phyloP scores from a whole-genome alignment of 768 basidiomycete genomes.

The Vararia minispora region DNA sequence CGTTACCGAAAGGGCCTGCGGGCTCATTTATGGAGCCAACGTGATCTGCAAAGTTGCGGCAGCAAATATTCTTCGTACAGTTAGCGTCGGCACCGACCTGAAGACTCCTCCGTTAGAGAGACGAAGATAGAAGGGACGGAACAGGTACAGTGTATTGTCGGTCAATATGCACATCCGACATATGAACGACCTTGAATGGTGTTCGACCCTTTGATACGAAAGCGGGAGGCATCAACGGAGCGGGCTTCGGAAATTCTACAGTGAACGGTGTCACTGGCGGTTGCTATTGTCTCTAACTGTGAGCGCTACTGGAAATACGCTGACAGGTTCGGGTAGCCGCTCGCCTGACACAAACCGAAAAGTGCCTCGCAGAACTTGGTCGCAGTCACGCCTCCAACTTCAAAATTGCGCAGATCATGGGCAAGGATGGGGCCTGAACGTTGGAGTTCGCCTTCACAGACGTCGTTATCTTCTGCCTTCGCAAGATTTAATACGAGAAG shows the following conservation, averaged over 20 bases:
- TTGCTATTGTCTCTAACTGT: no score
- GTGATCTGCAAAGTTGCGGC: neutral
- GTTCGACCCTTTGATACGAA: neutral
- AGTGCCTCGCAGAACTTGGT: constrained; percentile 3
- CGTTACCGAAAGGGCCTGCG: constrained; percentile 1
- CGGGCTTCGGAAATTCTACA: neutral
- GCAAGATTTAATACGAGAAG: neutral
- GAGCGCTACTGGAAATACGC: no score
- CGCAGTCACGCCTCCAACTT: neutral
- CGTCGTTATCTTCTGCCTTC: neutral
- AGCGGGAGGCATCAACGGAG: neutral
- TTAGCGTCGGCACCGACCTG: constrained; percentile 2
- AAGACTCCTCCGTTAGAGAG: neutral
- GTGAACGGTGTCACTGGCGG: constrained; percentile 1
- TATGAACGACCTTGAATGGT: constrained; percentile 5
- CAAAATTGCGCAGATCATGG: neutral
- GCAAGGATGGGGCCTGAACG: neutral
- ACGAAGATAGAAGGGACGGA: neutral
- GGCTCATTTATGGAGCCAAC: neutral
- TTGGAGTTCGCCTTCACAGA: constrained; percentile 1
- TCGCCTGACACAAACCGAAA: constrained; percentile 2
- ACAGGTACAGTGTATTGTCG: neutral
- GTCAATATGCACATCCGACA: constrained; percentile 4
- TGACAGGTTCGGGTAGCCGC: no score
- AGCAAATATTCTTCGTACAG: constrained; percentile 4